Percentiles rank a stretch among this genome's conserved stretches.
phyloP scores from a whole-genome alignment of 768 basidiomycete species.

The Exsudoporus frostii region DNA sequence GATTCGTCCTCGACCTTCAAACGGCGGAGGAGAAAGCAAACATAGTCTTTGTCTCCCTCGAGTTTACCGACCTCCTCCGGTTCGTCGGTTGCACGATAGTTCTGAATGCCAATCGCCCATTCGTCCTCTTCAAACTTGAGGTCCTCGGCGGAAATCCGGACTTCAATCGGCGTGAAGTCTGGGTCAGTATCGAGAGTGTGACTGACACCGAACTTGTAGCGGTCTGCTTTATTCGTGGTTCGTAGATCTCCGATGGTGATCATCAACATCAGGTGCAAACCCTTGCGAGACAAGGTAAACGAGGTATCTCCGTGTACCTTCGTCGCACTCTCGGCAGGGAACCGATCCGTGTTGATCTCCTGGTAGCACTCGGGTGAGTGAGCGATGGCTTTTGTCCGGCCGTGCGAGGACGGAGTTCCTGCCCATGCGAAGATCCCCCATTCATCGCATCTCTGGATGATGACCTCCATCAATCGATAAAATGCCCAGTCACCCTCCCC shows the following conservation, averaged over 20 bases:
- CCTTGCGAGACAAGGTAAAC: slow-evolving; percentile 12
- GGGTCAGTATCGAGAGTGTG: not conserved
- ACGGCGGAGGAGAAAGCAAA: not conserved
- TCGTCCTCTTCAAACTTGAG: not conserved
- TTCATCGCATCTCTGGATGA: slow-evolving; percentile 19
- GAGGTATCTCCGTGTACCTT: slow-evolving; percentile 15
- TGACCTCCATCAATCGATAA: slow-evolving; percentile 24
- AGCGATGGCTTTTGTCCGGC: slow-evolving; percentile 11
- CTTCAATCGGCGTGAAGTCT: not conserved
- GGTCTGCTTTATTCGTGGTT: too few species aligned
- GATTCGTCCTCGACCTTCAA: not conserved
- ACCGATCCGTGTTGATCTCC: not conserved
- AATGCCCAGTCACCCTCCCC: slow-evolving; percentile 24
- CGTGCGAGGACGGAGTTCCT: slow-evolving; percentile 11
- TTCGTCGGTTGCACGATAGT: not conserved
- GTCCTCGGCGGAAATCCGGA: not conserved
- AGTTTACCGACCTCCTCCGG: not conserved
- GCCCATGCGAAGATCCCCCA: slow-evolving; percentile 27
- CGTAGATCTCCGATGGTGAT: slow-evolving; percentile 7
- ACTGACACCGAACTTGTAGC: not conserved
- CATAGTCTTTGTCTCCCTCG: not conserved
- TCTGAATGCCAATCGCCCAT: not conserved
- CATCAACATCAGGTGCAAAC: slow-evolving; percentile 12
- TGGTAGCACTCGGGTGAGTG: slow-evolving; percentile 18
- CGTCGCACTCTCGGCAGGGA: slow-evolving; percentile 3